Conservation (phyloP, 805 yeast species). For the Cyberlindnera japonica region DNA sequence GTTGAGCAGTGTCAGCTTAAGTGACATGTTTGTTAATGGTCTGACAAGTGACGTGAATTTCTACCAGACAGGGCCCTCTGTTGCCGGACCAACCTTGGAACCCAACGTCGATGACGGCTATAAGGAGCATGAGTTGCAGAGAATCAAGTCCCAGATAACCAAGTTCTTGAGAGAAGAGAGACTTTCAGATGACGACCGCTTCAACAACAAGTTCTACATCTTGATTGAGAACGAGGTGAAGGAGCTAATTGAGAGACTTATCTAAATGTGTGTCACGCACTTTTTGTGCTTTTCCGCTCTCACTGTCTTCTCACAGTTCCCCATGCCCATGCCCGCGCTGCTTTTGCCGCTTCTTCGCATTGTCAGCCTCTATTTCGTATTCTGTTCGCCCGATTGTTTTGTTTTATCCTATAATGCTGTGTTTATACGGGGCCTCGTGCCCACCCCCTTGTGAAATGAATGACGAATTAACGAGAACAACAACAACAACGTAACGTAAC, state of each 20-base stretch:
- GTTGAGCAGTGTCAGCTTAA: slow-evolving; percentile 23
- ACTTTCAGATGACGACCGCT: slow-evolving; percentile 28
- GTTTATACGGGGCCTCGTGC: too few relatives aligned
- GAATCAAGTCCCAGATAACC: slow-evolving; percentile 28
- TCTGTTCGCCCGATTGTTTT: too few relatives aligned
- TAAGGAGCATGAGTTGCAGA: slow-evolving; percentile 27
- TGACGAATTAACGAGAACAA: too few relatives aligned
- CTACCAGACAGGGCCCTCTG: slow-evolving; percentile 5
- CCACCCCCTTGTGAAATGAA: too few relatives aligned
- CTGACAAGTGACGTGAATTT: slow-evolving; percentile 22
- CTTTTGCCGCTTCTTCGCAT: too few relatives aligned
- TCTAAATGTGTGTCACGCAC: slow-evolving; percentile 6
- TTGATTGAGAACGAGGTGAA: slow-evolving; percentile 28
- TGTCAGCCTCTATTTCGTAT: too few relatives aligned
- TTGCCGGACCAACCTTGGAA: slow-evolving; percentile 1
- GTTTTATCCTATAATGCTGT: too few relatives aligned
- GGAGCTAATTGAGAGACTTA: slow-evolving; percentile 27
- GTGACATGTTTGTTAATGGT: slow-evolving; percentile 29
- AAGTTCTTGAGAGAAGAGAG: slow-evolving; percentile 29
- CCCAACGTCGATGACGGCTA: slow-evolving; percentile 24
- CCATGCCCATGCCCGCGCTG: too few relatives aligned
- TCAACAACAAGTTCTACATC: slow-evolving; percentile 28
- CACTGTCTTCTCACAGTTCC: too few relatives aligned
- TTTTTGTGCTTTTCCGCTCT: too few relatives aligned
- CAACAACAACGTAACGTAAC: too few relatives aligned